Conservation (phyloP, 192 early-diverging fungal genomes). For the Jimgerdemannia lactiflua region DNA sequence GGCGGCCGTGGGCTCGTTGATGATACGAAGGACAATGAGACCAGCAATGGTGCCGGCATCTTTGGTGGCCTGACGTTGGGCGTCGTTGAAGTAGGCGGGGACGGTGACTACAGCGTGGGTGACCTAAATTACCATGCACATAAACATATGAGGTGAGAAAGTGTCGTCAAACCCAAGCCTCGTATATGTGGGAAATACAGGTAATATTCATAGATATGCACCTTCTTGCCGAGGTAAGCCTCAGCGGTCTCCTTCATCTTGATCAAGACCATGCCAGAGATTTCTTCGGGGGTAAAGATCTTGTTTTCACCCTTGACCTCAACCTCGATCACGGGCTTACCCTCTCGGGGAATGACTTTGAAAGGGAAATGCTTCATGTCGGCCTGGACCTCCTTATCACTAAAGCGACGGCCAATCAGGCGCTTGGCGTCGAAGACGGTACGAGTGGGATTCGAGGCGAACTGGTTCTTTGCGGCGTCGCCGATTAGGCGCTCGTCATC, state of each 20-base stretch:
- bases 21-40: slow-evolving; percentile 80
- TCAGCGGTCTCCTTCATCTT: slow-evolving; percentile 99
- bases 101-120: slow-evolving; percentile 96
- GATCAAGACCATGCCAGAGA: slow-evolving; percentile 95
- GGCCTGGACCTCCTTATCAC: slow-evolving; percentile 90
- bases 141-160: too few species aligned
- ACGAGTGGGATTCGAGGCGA: slow-evolving; percentile 97
- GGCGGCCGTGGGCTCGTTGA: slow-evolving; percentile 93
- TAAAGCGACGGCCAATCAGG: slow-evolving; percentile 94
- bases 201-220: slow-evolving; percentile 23
- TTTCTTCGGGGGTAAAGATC: slow-evolving; percentile 93
- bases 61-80: slow-evolving; percentile 94
- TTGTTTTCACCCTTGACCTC: slow-evolving; percentile 98
- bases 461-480: slow-evolving; percentile 99
- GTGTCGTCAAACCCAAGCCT: too few species aligned
- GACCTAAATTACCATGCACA: slow-evolving; percentile 24
- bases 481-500: slow-evolving; percentile 98
- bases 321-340: slow-evolving; percentile 89
- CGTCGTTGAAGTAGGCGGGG: slow-evolving; percentile 97
- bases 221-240: slow-evolving; percentile 77
- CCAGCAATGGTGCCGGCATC: slow-evolving; percentile 86
- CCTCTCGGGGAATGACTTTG: slow-evolving; percentile 86
- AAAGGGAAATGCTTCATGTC: slow-evolving; percentile 99
- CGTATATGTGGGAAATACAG: neutral
- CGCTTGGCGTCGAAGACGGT: slow-evolving; percentile 99